phyloP scores from a whole-genome alignment of 2,329 filamentous ascomycete species.

The Colletotrichum godetiae region DNA sequence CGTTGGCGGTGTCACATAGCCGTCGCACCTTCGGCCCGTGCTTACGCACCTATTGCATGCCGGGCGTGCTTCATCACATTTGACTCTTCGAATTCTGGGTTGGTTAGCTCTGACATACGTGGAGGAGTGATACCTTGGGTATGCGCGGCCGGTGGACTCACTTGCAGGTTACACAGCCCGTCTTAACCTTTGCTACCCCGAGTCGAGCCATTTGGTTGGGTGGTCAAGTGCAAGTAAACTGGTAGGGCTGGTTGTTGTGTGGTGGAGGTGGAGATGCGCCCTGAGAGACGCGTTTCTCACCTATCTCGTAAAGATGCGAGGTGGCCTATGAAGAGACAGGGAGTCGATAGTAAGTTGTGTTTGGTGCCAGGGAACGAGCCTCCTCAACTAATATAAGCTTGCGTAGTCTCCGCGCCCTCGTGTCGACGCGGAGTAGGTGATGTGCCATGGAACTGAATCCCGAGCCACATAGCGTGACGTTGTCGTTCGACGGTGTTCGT shows the following conservation, averaged over 20 bases:
- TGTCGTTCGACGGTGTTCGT: neutral
- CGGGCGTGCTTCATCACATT: constrained; percentile 46
- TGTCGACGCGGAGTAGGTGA: neutral
- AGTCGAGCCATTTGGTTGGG: constrained; percentile 8
- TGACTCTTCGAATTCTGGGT: constrained; percentile 43
- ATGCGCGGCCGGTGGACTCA: constrained; percentile 23
- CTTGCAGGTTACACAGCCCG: constrained; percentile 42
- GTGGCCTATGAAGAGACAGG: constrained; percentile 5
- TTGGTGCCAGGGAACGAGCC: neutral
- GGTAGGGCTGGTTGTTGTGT: neutral
- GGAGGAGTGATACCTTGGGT: too few species aligned
- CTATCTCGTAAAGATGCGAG: constrained; percentile 13
- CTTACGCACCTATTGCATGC: constrained; percentile 42
- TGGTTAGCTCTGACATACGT: neutral
- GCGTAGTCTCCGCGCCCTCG: neutral
- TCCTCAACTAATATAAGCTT: constrained; percentile 8
- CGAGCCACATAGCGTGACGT: neutral
- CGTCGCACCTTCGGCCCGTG: constrained; percentile 45
- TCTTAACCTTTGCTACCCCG: constrained; percentile 37
- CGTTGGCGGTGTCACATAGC: constrained; percentile 39
- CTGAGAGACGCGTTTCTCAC: neutral
- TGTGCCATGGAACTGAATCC: neutral
- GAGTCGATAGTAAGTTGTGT: neutral
- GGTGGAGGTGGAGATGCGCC: neutral
- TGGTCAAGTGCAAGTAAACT: too few species aligned